A percentile compares a stretch with the other conserved stretches of the same genome.
These are phyloP conservation scores for Hamigera avellanea DNA, from an alignment of 495 filamentous ascomycete species.

Conservation along the genomic window DNA sequence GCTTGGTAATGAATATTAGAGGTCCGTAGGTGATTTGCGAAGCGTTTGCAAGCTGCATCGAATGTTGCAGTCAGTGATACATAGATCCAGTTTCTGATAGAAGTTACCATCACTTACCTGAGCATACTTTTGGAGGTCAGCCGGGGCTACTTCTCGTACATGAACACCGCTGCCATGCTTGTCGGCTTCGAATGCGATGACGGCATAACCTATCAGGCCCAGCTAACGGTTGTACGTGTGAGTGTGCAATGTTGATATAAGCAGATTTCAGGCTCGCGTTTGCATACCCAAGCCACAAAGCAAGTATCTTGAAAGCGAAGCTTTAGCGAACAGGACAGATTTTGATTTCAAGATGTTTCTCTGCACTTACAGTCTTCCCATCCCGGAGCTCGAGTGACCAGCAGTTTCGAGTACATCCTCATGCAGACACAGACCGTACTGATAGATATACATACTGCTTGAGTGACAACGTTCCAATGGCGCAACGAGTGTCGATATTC, in stretches of 20 bases:
- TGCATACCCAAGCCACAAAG: constrained; percentile 12
- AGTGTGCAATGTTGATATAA: neutral
- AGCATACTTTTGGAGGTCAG: constrained; percentile 1
- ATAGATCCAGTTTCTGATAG: no score
- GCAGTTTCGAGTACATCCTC: constrained; percentile 15
- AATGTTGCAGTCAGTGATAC: neutral
- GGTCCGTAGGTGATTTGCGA: constrained; percentile 23
- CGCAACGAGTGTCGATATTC: constrained; percentile 5
- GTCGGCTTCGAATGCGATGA: constrained; percentile 10
- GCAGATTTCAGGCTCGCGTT: neutral
- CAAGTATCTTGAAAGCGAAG: constrained; percentile 5
- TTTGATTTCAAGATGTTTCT: neutral
- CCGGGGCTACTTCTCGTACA: constrained; percentile 3
- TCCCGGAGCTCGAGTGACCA: constrained; percentile 10
- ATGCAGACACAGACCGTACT: constrained; percentile 15
- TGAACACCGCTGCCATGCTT: constrained; percentile 13
- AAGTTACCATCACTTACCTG: neutral
- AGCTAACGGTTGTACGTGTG: constrained; percentile 3
- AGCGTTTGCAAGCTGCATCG: constrained; percentile 20
- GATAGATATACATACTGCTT: constrained; percentile 12
- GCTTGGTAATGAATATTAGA: constrained; percentile 25
- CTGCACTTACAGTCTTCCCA: constrained; percentile 23
- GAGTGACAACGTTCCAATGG: constrained; percentile 11
- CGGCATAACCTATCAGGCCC: constrained; percentile 9
- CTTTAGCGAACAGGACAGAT: neutral